A percentile compares a stretch with the other conserved stretches of the same genome.
Conservation (phyloP, 2,329 filamentous ascomycete genomes). For the Cladosporium sp. region DNA sequence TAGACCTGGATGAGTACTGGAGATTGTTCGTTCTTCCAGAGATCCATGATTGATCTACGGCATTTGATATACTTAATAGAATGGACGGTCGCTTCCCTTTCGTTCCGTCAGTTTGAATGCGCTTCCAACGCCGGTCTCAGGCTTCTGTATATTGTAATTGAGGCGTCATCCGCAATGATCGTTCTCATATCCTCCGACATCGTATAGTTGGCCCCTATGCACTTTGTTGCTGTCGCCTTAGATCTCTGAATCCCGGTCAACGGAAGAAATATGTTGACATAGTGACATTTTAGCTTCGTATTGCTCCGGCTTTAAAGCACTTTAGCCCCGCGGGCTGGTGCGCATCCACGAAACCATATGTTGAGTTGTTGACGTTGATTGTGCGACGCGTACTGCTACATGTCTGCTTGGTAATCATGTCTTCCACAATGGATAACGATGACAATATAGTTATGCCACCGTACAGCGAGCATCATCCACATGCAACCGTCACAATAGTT, state of each 20-base stretch:
- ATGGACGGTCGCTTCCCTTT: not conserved
- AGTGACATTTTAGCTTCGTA: not conserved
- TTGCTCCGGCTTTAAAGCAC: not conserved
- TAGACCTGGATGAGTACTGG: slow-evolving; percentile 8
- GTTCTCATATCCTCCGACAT: not conserved
- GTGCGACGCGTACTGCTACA: not conserved
- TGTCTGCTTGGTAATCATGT: no score
- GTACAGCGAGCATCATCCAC: not conserved
- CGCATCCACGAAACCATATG: not conserved
- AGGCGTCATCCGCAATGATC: not conserved
- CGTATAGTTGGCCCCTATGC: not conserved
- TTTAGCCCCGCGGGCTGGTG: not conserved
- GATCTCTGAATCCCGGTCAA: not conserved
- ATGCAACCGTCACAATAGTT: not conserved
- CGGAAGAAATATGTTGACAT: not conserved
- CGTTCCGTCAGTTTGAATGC: not conserved
- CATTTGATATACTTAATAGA: not conserved
- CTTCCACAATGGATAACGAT: not conserved
- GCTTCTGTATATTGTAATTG: not conserved
- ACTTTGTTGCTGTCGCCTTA: not conserved
- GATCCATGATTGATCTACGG: not conserved
- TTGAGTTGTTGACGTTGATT: not conserved
- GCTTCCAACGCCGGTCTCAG: not conserved
- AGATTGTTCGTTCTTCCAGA: not conserved
- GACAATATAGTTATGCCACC: not conserved